Percentiles rank a stretch among this genome's conserved stretches.
These are phyloP conservation scores for Emydomyces testavorans DNA, from an alignment of 2,329 filamentous ascomycete genomes.

Conservation along the genomic window DNA sequence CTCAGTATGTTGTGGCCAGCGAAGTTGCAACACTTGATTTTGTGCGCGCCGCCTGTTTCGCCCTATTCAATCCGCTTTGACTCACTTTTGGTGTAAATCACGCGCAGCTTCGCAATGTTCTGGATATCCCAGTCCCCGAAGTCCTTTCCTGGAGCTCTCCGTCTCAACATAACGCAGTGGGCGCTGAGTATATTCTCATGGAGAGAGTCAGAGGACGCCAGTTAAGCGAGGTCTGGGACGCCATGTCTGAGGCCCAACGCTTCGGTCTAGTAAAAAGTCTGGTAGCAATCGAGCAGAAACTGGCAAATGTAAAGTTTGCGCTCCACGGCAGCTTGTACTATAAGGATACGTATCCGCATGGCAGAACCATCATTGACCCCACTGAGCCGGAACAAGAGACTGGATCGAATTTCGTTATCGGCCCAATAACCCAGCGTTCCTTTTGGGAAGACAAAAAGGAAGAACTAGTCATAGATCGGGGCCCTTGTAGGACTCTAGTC, in stretches of 20 bases:
- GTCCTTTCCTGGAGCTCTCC: constrained; percentile 17
- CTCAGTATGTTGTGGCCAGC: constrained; percentile 15
- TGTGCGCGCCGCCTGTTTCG: too few species aligned
- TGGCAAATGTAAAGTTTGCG: constrained; percentile 11
- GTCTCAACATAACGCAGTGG: constrained; percentile 16
- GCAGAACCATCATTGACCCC: not conserved
- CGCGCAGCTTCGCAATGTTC: constrained; percentile 16
- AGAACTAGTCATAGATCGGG: constrained; percentile 14
- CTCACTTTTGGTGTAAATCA: not conserved
- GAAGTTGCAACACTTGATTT: constrained; percentile 22
- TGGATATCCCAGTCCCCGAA: constrained; percentile 17
- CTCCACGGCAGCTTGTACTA: constrained; percentile 19
- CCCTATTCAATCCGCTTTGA: not conserved
- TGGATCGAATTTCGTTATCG: constrained; percentile 17
- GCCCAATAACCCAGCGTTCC: constrained; percentile 14
- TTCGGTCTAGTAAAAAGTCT: constrained; percentile 17
- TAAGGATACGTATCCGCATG: constrained; percentile 7
- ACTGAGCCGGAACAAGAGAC: not conserved
- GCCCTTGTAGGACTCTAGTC: constrained; percentile 14
- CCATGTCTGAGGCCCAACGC: constrained; percentile 17
- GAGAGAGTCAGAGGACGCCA: constrained; percentile 17
- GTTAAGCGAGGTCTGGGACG: constrained; percentile 16
- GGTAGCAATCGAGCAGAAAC: constrained; percentile 17
- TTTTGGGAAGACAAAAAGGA: constrained; percentile 16
- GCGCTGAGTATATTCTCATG: constrained; percentile 20